Evolutionary conservation across 2,329 filamentous ascomycete genomes (phyloP), one percentile per base, ranked within the genome.

Genomic region (Cladorrhinum sp.): DNA sequence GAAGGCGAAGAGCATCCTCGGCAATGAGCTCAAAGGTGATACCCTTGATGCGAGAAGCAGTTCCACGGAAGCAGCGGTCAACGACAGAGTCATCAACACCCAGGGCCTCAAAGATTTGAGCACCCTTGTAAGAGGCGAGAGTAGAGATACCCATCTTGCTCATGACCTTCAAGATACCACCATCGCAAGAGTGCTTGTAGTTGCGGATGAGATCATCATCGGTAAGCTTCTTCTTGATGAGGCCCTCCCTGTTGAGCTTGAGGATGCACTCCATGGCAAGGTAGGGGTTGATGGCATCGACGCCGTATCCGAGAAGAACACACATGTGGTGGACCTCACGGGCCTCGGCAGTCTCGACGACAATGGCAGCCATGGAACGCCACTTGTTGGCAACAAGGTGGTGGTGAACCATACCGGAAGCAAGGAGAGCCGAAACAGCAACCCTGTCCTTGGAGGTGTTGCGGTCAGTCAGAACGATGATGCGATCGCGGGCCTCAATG

Each of bases 141-240:
- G 94, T 98, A 6, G 94, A 97, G 66, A 98, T 98, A 80, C 94
- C 94, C 94, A 98, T 98, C 82, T 98, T 98, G 75, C 90, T 95
- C 94, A 98, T 98, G 74, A 98, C 94, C 78, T 98, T 98, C 66
- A 98, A 82, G 66, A 98, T 96, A 79, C 94, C 94, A 72, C 94
- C 94, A 68, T 97, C 93, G 70, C 91, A 94, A 64, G 94, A 97
- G 76, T 96, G 91, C 79, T 96, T 96, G 83, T 97, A 98, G 80
- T 98, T 98, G 70, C 89, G 87, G 67, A 97, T 93, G 60, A 97
- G 86, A 70, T 88, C 84, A 63, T 96, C 88, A 61, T 95, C 86
- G 20, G 83, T 84, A 49, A 96, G 80, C 75, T 95, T 90, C 83
- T 96, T 96, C 75, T 92, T 89, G 75, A 97, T 96, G 64, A 97